Evolutionary conservation across 495 filamentous ascomycete genomes (phyloP).

Genomic region (Aspergillus sclerotiicarbonarius): DNA sequence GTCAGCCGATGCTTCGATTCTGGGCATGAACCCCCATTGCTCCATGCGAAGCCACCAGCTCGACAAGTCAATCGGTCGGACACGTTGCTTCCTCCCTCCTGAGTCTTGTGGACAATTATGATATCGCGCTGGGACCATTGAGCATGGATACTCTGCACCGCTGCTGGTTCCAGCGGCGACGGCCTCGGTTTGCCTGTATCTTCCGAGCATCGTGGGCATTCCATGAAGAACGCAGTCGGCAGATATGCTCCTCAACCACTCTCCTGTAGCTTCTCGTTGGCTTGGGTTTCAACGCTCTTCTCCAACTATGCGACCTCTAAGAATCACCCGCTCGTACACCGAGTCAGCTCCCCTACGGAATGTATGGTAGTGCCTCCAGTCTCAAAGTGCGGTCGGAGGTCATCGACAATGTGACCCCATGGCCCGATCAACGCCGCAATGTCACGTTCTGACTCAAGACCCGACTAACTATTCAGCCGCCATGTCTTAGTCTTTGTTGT

Average conservation of each 20-base stretch:
- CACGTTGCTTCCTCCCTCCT: constrained; percentile 3
- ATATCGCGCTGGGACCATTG: not conserved
- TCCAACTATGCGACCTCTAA: not conserved
- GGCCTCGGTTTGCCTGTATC: constrained; percentile 8
- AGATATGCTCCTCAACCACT: not conserved
- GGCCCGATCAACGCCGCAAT: constrained; percentile 8
- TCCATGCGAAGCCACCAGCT: constrained; percentile 15
- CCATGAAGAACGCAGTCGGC: constrained; percentile 1
- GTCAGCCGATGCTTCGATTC: constrained; percentile 24
- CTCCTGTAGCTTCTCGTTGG: not conserved
- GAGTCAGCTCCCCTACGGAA: not conserved
- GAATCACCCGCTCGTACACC: not conserved
- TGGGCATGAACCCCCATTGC: constrained; percentile 6
- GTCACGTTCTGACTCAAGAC: constrained; percentile 16
- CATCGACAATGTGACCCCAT: not conserved
- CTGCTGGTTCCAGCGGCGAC: constrained; percentile 12
- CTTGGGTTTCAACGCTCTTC: not conserved
- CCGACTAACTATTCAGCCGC: constrained; percentile 4
- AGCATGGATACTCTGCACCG: not conserved
- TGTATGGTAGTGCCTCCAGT: not conserved
- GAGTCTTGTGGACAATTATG: not conserved
- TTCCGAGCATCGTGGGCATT: constrained; percentile 20
- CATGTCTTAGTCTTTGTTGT: constrained; percentile 11
- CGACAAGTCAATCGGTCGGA: constrained; percentile 15
- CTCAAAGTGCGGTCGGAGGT: constrained; percentile 3